Percentiles rank a stretch among this genome's conserved stretches.
Conservation (phyloP, 352 stramenopile species). For the Phytophthora europaea region DNA sequence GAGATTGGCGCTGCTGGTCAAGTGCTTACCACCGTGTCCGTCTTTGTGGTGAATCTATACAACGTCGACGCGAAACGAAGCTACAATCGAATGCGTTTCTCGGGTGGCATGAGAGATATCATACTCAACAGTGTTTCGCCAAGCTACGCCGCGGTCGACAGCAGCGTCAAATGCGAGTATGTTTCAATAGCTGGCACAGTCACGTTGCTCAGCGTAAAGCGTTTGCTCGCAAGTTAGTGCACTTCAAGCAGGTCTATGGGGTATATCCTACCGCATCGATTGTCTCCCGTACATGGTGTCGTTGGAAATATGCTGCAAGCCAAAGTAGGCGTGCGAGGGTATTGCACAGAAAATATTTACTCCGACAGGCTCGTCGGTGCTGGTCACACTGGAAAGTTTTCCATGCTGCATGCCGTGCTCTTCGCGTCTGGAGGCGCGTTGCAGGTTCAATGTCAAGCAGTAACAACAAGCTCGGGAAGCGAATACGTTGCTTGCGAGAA, state of each 20-base stretch:
- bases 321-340: slow-evolving; percentile 9
- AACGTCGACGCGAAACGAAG: slow-evolving; percentile 11
- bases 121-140: slow-evolving; percentile 8
- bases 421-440: slow-evolving; percentile 36
- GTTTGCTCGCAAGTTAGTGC: slow-evolving; percentile 41
- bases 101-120: slow-evolving; percentile 24
- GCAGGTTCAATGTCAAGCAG: slow-evolving; percentile 11
- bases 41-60: slow-evolving; percentile 21
- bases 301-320: slow-evolving; percentile 38
- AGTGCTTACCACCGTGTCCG: slow-evolving; percentile 9
- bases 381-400: slow-evolving; percentile 46
- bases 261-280: slow-evolving; percentile 40
- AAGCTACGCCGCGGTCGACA: slow-evolving; percentile 10
- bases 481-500: slow-evolving; percentile 42
- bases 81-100: slow-evolving; percentile 9
- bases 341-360: slow-evolving; percentile 14
- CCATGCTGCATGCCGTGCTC: slow-evolving; percentile 21
- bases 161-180: slow-evolving; percentile 1
- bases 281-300: slow-evolving; percentile 33
- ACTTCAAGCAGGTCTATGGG: slow-evolving; percentile 53
- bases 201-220: slow-evolving; percentile 15
- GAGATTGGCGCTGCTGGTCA: slow-evolving; percentile 27
- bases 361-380: slow-evolving; percentile 2
- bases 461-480: slow-evolving; percentile 41
- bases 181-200: slow-evolving; percentile 29